Base-by-base conservation (phyloP, 2,329 filamentous ascomycete species). In the Colletotrichum costaricense region DNA sequence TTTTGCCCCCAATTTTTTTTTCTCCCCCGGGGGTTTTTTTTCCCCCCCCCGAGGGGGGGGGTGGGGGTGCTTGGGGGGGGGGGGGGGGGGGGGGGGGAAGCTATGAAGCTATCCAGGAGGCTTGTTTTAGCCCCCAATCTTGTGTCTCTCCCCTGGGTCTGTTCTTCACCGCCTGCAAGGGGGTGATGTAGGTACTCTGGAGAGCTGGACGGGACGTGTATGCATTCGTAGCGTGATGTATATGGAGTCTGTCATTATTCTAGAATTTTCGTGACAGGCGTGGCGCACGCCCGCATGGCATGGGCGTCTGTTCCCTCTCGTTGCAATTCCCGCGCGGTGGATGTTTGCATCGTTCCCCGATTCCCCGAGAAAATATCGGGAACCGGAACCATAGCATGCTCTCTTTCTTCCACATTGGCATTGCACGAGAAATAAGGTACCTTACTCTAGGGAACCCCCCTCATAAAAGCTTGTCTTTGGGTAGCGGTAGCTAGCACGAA, bases 181-280 rank as follows among this genome's bases (percentile, higher is more conserved):
- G 38, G 42, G 14, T 26, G 26, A 26, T 26, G 26, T 9, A 19
- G 4, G 28, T 30, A 30, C 28, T 30, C 28, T 8, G 14, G 3
- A 42, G 38, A 46, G 38, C 24, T 22, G 66, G 49, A 22, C 22
- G 35, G 7, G 28, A 33, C 26, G 4, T n/a, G 64, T 49, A 7
- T n/a, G 19, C 42, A 9, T n/a, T 11, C 14, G 5, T 42, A 42
- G 38, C 3, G 38, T 7, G 38, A 49, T n/a, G 42, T 49, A 11
- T 11, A 19, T n/a, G 42, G 4, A n/a, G 38, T 42, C 14, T 42
- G 4, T 42, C 38, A 42, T 38, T 26, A 69, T 69, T 73, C 71
- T 71, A 62, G 60, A 73, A 71, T 42, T 63, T 73, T 71, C 71
- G 28, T 9, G 24, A 22, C 19, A 4, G 38, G 38, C 38, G 38